These are phyloP conservation scores for Artemisia argyi DNA, from an alignment of 129 eudicot species.

Conservation along the genomic window DNA sequence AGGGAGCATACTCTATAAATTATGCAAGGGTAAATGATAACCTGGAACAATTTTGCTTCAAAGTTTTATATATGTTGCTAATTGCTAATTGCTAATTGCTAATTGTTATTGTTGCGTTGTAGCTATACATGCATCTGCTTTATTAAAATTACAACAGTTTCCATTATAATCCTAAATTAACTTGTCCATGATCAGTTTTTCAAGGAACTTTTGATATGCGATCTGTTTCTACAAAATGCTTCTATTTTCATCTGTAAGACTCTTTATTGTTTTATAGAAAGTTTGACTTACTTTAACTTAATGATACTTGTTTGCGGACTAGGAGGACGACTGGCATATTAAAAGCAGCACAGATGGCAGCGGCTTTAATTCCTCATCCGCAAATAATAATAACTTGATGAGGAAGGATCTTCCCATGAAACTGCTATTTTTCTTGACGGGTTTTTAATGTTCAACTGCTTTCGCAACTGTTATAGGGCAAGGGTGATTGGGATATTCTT, in stretches of 20 bases:
- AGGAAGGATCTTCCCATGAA: conserved; percentile 60
- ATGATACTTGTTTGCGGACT: conserved; percentile 1
- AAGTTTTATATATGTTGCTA: not conserved
- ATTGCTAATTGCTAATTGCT: too few relatives aligned
- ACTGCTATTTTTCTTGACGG: conserved; percentile 72
- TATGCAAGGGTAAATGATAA: not conserved
- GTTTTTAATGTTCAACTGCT: conserved; percentile 87
- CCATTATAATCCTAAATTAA: not conserved
- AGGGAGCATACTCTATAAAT: not conserved
- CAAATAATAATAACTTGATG: conserved; percentile 34
- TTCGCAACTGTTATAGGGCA: conserved; percentile 91
- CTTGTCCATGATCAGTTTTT: not conserved
- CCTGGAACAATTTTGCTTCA: not conserved
- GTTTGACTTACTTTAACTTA: not conserved
- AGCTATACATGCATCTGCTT: conserved; percentile 1
- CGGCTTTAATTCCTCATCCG: conserved; percentile 46
- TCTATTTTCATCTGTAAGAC: not conserved
- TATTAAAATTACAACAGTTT: not conserved
- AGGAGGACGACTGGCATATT: conserved; percentile 65
- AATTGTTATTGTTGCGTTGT: not conserved
- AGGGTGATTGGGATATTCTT: conserved; percentile 92
- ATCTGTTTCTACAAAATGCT: not conserved
- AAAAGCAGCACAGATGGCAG: conserved; percentile 55
- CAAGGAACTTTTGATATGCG: not conserved
- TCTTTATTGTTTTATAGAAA: not conserved